Base-by-base conservation (phyloP, 2,329 filamentous ascomycete species). In the Nothophaeocryptopus gaeumannii region DNA sequence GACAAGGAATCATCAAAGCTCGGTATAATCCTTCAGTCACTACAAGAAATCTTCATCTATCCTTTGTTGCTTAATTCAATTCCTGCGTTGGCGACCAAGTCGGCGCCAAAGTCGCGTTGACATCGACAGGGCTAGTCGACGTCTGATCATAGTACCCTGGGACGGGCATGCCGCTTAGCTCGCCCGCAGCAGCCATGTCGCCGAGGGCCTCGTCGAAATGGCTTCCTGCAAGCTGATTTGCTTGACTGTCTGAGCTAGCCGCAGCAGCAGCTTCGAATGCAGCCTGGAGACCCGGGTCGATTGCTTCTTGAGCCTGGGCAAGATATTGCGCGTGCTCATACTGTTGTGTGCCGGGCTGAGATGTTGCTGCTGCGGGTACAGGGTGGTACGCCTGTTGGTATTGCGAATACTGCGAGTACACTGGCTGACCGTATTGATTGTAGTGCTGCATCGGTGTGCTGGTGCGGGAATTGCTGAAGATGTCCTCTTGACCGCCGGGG, bases 241-340 rank as follows among this genome's bases (percentile, higher is more conserved):
- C 46, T 7, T 50, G 51, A 14, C 35, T 35, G 7, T 32, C 38
- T 5, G 30, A 26, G 12, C 44, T 40, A 38, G 36, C 47, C 2
- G 58, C 53, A 34, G 45, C 45, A 34, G 51, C 46, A 35, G 54
- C 55, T 16, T 54, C 40, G 39, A 55, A 58, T 45, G 45, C 59
- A 29, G 54, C 60, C 20, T 63, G 59, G 35, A 67, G 47, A 32
- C 48, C 53, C 1, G 64, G 64, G 49, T 67, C 64, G 41, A 67
- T 63, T 32, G 56, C 61, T 8, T 58, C 51, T 48, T 63, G 62
- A 11, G 64, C 60, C 51, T 66, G 63, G 5, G 63, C 54, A 13
- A 66, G 53, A 39, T 66, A 67, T 39, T 61, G 59, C 38, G 60
- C 58, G 42, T 67, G 64, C 52, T 67, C 63, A 38, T 64, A 63